Percentiles rank a stretch among this genome's conserved stretches.
Evolutionary conservation across 768 basidiomycete species (phyloP).

Genomic region (Hypsizygus marmoreus): DNA sequence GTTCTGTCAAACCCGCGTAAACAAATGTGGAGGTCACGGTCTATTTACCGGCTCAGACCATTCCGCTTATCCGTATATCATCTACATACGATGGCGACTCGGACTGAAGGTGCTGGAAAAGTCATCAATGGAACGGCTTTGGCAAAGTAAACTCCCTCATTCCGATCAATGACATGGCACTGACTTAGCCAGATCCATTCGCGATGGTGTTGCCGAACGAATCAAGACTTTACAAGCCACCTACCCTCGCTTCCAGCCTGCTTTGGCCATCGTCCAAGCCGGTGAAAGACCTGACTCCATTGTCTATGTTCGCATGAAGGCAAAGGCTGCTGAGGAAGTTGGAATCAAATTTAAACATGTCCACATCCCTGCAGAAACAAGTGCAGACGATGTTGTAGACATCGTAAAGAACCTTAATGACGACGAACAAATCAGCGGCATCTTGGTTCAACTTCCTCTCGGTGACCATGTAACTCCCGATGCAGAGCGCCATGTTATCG

Average conservation of each 20-base stretch:
- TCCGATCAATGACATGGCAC: slow-evolving; percentile 2
- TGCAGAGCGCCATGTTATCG: slow-evolving; percentile 90
- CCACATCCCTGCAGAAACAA: slow-evolving; percentile 63
- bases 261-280: slow-evolving; percentile 91
- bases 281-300: slow-evolving; percentile 89
- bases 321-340: slow-evolving; percentile 91
- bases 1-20: slow-evolving; percentile 24
- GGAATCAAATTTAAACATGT: slow-evolving; percentile 89
- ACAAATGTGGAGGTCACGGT: slow-evolving; percentile 25
- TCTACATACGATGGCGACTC: slow-evolving; percentile 39
- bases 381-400: slow-evolving; percentile 74
- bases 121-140: slow-evolving; percentile 84
- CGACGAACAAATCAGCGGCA: slow-evolving; percentile 80
- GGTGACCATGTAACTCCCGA: slow-evolving; percentile 79
- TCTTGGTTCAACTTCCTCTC: slow-evolving; percentile 95
- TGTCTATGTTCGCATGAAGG: slow-evolving; percentile 97
- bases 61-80: slow-evolving; percentile 39
- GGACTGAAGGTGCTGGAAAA: slow-evolving; percentile 32
- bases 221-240: slow-evolving; percentile 65
- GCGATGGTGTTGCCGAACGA: slow-evolving; percentile 69
- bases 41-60: slow-evolving; percentile 14
- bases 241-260: slow-evolving; percentile 88
- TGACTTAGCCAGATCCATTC: slow-evolving; percentile 63
- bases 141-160: slow-evolving; percentile 65
- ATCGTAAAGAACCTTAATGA: slow-evolving; percentile 81